Base-by-base conservation (phyloP, 2,329 filamentous ascomycete genomes). In the Cercospora janseana region DNA sequence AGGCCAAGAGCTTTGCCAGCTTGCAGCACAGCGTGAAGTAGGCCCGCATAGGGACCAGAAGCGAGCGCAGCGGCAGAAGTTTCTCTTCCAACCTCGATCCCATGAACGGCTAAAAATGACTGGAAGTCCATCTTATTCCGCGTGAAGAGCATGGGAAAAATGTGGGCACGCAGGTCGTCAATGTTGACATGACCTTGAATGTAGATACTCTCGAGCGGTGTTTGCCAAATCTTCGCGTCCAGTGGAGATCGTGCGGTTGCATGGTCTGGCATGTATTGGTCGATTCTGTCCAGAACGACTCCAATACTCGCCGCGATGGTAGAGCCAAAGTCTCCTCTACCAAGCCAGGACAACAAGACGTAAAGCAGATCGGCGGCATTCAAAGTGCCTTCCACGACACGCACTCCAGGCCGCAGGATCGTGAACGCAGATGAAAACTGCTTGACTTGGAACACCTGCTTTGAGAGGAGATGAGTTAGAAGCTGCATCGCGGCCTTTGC, bases 121-220 rank as follows among this genome's bases (percentile, higher is more conserved):
- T 68, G 55, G 41, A 74, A 76, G 44, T 72, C 69, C 2, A 60
- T 44, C 13, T 69, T 57, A 31, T 67, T 64, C 1, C 70, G 67
- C 32, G 68, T 66, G 61, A 78, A 75, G 23, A 77, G 66, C 42
- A 70, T 68, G 2, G 75, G 75, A 28, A 78, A 70, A 1, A 78
- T 66, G 55, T 78, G 71, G 4, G 70, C 68, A 41, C 71, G 70
- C 49, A 76, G 70, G 35, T 70, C 68, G 29, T 63, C 60, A 3
- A 55, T 20, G 18, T 61, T 48, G 20, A 52, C 42, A 7, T 29
- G 27, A 9, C 37, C 51, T 16, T 26, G 4, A 32, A 7, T 18
- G 13, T 55, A 56, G 23, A 42, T 51, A 2, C 48, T 16, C 10
- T 52, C 40, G 1, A 70, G 29, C 3, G 52, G 58, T 32, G 63